Base-by-base conservation (phyloP, 169 alveolate genomes). In the Cyclospora cayetanensis region DNA sequence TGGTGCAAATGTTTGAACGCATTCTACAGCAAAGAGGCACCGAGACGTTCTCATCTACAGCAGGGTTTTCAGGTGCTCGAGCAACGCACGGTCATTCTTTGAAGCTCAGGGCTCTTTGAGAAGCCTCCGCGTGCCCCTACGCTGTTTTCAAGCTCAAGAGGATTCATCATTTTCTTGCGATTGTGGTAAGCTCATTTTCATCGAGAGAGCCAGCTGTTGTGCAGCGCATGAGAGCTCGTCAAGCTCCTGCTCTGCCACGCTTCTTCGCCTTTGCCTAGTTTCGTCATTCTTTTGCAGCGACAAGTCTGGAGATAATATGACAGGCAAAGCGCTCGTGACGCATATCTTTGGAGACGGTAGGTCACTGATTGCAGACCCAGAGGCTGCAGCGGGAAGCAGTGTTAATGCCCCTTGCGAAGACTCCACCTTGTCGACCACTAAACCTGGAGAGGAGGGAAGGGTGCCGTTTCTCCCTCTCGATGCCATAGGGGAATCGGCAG, bases 191-290 rank as follows among this genome's bases (percentile, higher is more conserved):
- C 65, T 41, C 4, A 74, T 55, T 41, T 74, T 74, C 85, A 74
- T 74, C 29, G 85, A 74, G 85, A 74, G 85, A 41, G 85, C 43
- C 20, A 74, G 85, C 50, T 74, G 85, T 34, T 74, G 66, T 74
- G 85, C 85, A 41, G 85, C 85, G 29, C 85, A 74, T 29, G 85
- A 74, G 35, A 74, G 85, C 63, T 74, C 85, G 43, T 74, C 85
- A 41, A 74, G 85, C 22, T 74, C 85, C 85, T 74, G 85, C 66
- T 74, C 85, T 52, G 85, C 85, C 27, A 74, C 25, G 18, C 85
- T 74, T 34, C 85, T 0, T 9, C 52, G 39, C 60, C 43, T 74
- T 18, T 20, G 53, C 65, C 41, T 34, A 37, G 12, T 7, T n/a
- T 42, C 85, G 11, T 55, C 43, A 0, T 41, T 41, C 4, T 42